Percentiles rank a stretch among this genome's conserved stretches.
Conservation (phyloP, 139 green algal species). For the Gonium pectorale region DNA sequence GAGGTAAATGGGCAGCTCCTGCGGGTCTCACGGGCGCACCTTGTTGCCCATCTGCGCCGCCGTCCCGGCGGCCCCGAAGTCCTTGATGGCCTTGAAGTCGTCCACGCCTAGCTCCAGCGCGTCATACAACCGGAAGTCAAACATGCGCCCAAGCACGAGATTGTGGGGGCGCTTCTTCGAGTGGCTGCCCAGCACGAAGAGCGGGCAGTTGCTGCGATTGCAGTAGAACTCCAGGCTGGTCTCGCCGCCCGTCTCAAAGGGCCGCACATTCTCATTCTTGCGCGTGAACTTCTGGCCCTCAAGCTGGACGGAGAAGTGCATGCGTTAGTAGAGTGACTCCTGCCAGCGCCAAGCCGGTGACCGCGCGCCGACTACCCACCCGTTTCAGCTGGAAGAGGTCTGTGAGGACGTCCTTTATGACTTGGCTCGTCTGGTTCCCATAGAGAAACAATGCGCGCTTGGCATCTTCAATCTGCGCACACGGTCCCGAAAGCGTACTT, state of each 20-base stretch:
- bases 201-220: slow-evolving; percentile 71
- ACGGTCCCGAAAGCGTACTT: too few species aligned
- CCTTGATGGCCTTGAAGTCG: slow-evolving; percentile 63
- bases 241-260: slow-evolving; percentile 92
- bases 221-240: slow-evolving; percentile 80
- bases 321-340: neutral
- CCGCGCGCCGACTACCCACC: slow-evolving; percentile 58
- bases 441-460: slow-evolving; percentile 79
- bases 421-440: slow-evolving; percentile 79
- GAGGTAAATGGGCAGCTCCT: too few species aligned
- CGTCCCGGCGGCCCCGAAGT: slow-evolving; percentile 48
- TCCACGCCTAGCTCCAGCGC: slow-evolving; percentile 85
- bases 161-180: slow-evolving; percentile 98
- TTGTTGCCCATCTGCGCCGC: slow-evolving; percentile 59
- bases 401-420: slow-evolving; percentile 77
- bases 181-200: slow-evolving; percentile 90
- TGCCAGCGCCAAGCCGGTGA: neutral
- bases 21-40: slow-evolving; percentile 42
- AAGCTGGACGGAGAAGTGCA: slow-evolving; percentile 50
- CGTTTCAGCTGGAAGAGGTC: slow-evolving; percentile 87
- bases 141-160: slow-evolving; percentile 92
- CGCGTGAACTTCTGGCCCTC: slow-evolving; percentile 80
- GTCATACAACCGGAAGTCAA: slow-evolving; percentile 91
- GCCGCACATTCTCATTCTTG: slow-evolving; percentile 87
- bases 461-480: slow-evolving; percentile 82